These are phyloP conservation scores for Calonectria hongkongensis DNA, from an alignment of 2,329 filamentous ascomycete genomes.

Conservation along the genomic window DNA sequence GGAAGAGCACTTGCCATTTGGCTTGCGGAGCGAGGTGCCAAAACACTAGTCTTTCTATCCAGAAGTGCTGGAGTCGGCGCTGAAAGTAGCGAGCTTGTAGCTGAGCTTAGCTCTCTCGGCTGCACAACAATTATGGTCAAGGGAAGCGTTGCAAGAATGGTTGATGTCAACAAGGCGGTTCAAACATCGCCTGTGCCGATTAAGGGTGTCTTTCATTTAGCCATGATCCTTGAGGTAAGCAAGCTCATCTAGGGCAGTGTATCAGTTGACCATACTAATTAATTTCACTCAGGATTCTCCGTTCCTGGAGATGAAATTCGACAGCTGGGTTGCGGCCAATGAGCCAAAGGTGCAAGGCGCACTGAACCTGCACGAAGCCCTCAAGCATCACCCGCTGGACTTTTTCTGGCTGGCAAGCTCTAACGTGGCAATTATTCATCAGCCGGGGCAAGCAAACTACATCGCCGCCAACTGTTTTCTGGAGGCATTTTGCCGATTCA, in stretches of 20 bases:
- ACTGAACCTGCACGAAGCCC: slow-evolving; percentile 54
- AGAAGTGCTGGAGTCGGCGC: slow-evolving; percentile 51
- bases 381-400: slow-evolving; percentile 51
- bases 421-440: neutral
- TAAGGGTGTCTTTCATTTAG: slow-evolving; percentile 54
- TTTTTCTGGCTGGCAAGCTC: slow-evolving; percentile 58
- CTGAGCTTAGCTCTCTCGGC: slow-evolving; percentile 42
- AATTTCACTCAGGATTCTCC: slow-evolving; percentile 7
- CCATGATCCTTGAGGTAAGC: slow-evolving; percentile 47
- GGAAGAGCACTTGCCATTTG: slow-evolving; percentile 48
- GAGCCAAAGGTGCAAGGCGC: slow-evolving; percentile 59
- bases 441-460: slow-evolving; percentile 42
- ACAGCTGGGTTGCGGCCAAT: slow-evolving; percentile 49
- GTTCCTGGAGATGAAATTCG: slow-evolving; percentile 12
- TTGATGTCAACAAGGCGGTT: slow-evolving; percentile 42
- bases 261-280: neutral
- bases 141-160: slow-evolving; percentile 31
- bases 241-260: neutral
- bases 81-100: slow-evolving; percentile 30
- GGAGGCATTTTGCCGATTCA: slow-evolving; percentile 1
- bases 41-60: slow-evolving; percentile 56
- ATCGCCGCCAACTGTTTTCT: slow-evolving; percentile 33
- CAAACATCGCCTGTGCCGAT: slow-evolving; percentile 35
- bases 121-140: slow-evolving; percentile 27
- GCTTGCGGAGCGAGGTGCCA: slow-evolving; percentile 47